These are phyloP conservation scores for Fraxinus platypoda DNA, from an alignment of 305 asterid species.

Conservation along the genomic window DNA sequence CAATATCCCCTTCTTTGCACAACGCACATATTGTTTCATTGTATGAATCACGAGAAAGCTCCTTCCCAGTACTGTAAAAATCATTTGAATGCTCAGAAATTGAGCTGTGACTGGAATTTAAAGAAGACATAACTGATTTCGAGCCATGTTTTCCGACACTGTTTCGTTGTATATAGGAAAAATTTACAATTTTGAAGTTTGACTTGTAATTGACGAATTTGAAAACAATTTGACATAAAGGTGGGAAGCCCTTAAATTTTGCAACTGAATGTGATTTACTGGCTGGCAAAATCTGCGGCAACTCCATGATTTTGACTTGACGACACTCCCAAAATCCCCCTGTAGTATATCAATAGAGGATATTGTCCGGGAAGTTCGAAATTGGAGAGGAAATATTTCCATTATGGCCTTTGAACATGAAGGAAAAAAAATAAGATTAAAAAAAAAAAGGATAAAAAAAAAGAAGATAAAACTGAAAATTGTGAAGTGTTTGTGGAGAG, in stretches of 20 bases:
- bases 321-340: not conserved
- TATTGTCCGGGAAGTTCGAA: not conserved
- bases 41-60: constrained; percentile 54
- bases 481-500: too few relatives aligned
- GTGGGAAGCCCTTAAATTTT: constrained; percentile 7
- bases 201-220: constrained; percentile 10
- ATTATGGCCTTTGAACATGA: too few relatives aligned
- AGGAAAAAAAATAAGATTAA: too few relatives aligned
- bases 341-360: not conserved
- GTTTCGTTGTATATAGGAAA: constrained; percentile 6
- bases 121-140: constrained; percentile 21
- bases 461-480: too few relatives aligned
- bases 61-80: constrained; percentile 31
- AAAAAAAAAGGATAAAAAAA: too few relatives aligned
- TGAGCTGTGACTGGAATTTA: not conserved
- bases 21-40: constrained; percentile 52
- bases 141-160: constrained; percentile 16
- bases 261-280: constrained; percentile 14
- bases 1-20: constrained; percentile 64
- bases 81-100: constrained; percentile 9
- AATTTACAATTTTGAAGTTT: constrained; percentile 5
- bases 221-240: constrained; percentile 22
- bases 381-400: too few relatives aligned
- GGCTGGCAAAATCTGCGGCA: constrained; percentile 25
- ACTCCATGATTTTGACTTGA: constrained; percentile 19